Base-by-base conservation (phyloP, 2,329 filamentous ascomycete genomes). In the Trichophaea hybrida region DNA sequence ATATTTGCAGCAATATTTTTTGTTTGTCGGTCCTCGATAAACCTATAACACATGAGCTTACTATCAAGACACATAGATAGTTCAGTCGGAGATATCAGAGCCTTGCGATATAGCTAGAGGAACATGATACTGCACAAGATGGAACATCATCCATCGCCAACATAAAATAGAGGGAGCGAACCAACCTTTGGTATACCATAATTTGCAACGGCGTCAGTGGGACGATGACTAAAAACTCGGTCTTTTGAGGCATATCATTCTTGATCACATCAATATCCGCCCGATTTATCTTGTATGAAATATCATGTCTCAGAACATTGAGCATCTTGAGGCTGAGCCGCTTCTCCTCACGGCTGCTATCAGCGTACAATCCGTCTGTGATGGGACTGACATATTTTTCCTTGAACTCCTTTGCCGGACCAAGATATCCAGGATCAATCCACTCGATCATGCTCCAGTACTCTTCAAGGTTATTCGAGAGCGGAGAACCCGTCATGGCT, bases 381-480 rank as follows among this genome's bases (percentile, higher is more conserved):
- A 96, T 95, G 0, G 87, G 86, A 2, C 76, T 77, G 4, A 81
- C 78, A 69, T 85, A 95, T n/a, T 82, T 78, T 0, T 75, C 70
- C 17, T 76, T 78, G 70, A 96, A 96, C 68, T 90, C 84, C 0
- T 72, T 68, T 7, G 77, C 72, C 2, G 79, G 76, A 0, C 88
- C 88, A 2, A 95, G 76, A 69, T 87, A 95, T 31, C 80, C 81
- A 0, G 86, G 86, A 1, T 87, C 83, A 55, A 93, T 82, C 88
- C 88, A 95, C 64, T 90, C 80, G 60, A 95, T 84, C 80, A 94
- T 87, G n/a, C 82, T 75, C 69, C 84, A 88, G 69, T 94, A 94
- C 67, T 96, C 90, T 33, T 79, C 75, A 0, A 95, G 81, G 55
- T 88, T 86, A 69, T 95, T 96, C 4, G 86, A 83, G 55, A 96